phyloP scores from a whole-genome alignment of 345 rosid species.

The Eucalyptus grandis region DNA sequence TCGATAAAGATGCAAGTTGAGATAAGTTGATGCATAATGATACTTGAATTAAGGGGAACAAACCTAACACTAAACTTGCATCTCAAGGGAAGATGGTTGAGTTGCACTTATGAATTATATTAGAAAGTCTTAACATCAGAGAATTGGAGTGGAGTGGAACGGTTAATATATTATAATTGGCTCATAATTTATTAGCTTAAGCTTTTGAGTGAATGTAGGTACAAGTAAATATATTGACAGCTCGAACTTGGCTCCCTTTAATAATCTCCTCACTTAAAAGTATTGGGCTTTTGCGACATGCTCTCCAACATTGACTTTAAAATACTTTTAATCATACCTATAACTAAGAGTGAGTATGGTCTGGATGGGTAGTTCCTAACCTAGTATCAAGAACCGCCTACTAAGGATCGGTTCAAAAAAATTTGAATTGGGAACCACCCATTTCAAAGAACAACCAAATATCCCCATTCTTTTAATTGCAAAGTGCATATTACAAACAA shows the following conservation, averaged over 20 bases:
- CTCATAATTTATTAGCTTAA: rapidly evolving
- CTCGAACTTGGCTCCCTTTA: too few species aligned
- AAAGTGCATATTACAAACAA: too few species aligned
- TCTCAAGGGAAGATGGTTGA: not conserved
- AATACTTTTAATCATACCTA: not conserved
- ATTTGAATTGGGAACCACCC: rapidly evolving
- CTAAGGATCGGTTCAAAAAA: rapidly evolving
- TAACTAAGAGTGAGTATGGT: too few species aligned
- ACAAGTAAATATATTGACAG: too few species aligned
- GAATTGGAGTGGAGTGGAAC: not conserved
- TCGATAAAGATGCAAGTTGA: rapidly evolving
- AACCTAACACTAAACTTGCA: not conserved
- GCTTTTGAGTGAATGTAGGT: not conserved
- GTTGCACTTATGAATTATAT: not conserved
- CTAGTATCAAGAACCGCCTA: too few species aligned
- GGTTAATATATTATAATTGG: not conserved
- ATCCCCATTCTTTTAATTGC: too few species aligned
- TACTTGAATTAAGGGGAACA: not conserved
- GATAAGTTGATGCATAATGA: not conserved
- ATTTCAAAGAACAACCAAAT: too few species aligned
- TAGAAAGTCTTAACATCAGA: not conserved
- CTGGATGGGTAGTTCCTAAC: rapidly evolving
- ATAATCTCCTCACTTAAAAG: too few species aligned
- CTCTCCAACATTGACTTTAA: not conserved
- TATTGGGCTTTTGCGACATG: too few species aligned